These are phyloP conservation scores for Podospora pseudocomata DNA, from an alignment of 495 filamentous ascomycete species.

Conservation along the genomic window DNA sequence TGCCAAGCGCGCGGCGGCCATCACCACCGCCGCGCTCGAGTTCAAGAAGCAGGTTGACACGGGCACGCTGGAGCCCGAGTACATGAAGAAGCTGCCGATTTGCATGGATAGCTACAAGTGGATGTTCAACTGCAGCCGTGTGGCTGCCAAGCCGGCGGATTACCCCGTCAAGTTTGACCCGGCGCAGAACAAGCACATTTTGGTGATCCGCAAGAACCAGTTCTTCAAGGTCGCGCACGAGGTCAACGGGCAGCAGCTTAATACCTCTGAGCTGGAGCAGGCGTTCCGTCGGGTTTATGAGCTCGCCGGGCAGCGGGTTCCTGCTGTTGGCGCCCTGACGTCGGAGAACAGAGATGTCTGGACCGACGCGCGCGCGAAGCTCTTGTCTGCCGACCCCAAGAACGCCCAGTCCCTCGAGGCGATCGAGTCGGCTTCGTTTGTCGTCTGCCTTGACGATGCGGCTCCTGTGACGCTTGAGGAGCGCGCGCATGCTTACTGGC, in stretches of 20 bases:
- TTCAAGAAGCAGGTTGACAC: slow-evolving; percentile 91
- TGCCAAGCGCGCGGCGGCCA: slow-evolving; percentile 85
- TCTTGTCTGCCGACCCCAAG: slow-evolving; percentile 68
- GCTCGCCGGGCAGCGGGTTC: slow-evolving; percentile 60
- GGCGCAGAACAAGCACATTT: slow-evolving; percentile 73
- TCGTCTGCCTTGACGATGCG: slow-evolving; percentile 92
- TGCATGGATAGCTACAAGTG: slow-evolving; percentile 97
- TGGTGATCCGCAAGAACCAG: slow-evolving; percentile 90
- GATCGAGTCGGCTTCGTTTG: slow-evolving; percentile 87
- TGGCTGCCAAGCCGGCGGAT: slow-evolving; percentile 79
- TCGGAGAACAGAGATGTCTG: slow-evolving; percentile 90
- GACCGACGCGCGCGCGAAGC: slow-evolving; percentile 75
- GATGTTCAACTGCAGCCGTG: slow-evolving; percentile 96
- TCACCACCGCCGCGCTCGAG: slow-evolving; percentile 77
- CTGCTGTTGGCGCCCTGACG: slow-evolving; percentile 81
- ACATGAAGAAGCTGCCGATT: slow-evolving; percentile 92
- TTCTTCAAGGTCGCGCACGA: slow-evolving; percentile 85
- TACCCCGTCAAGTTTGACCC: slow-evolving; percentile 76
- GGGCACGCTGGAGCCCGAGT: slow-evolving; percentile 88
- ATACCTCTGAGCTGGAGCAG: slow-evolving; percentile 78
- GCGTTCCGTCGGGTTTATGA: slow-evolving; percentile 86
- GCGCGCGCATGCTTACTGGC: slow-evolving; percentile 95
- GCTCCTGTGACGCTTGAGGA: slow-evolving; percentile 91
- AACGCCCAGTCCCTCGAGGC: slow-evolving; percentile 73
- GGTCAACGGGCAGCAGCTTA: slow-evolving; percentile 76